Base-by-base conservation (phyloP, 1,284 basidiomycete species). In the Irpex sp. region DNA sequence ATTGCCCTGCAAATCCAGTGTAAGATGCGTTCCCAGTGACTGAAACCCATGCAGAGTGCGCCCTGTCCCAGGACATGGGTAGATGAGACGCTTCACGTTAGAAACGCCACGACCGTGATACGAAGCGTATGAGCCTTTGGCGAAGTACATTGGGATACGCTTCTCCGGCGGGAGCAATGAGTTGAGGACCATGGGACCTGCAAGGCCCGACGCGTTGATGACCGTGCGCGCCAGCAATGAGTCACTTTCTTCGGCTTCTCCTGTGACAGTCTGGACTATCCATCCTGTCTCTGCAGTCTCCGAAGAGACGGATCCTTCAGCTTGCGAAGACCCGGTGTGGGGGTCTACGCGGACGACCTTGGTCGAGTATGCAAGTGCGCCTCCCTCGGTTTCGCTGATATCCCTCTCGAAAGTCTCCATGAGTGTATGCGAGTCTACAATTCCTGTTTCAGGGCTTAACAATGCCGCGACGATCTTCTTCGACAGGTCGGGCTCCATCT, bases 181-280 rank as follows among this genome's bases (percentile, higher is more conserved):
- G 67, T 94, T 94, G 45, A 91, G 79, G 59, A 94, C 74, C 59
- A 87, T 79, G 23, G 84, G 83, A 19, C 85, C 84, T 12, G 90
- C 90, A 36, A 98, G 81, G 3, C 96, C 97, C 3, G 92, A 86
- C 0, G 94, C 85, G 69, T 98, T 96, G 71, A 99, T 87, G 23
- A 99, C 76, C 3, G 88, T 90, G 61, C 83, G 85, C 0, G 92
- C 90, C n/a, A 93, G 80, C n/a, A 98, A 79, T 2, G 90, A 82
- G 64, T 94, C 91, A 47, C 77, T 74, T 58, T 82, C 77, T n/a
- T 72, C 70, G 10, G 73, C 76, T 3, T 76, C 73, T 10, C 76
- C 79, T 1, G 87, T 85, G 23, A 83, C 74, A 9, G 79, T 82
- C 68, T 92, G 90, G 16, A 91, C 85, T 8, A 90, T 82, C 90